Base-by-base conservation (phyloP, 2,329 filamentous ascomycete species). In the Neoscytalidium dimidiatum region DNA sequence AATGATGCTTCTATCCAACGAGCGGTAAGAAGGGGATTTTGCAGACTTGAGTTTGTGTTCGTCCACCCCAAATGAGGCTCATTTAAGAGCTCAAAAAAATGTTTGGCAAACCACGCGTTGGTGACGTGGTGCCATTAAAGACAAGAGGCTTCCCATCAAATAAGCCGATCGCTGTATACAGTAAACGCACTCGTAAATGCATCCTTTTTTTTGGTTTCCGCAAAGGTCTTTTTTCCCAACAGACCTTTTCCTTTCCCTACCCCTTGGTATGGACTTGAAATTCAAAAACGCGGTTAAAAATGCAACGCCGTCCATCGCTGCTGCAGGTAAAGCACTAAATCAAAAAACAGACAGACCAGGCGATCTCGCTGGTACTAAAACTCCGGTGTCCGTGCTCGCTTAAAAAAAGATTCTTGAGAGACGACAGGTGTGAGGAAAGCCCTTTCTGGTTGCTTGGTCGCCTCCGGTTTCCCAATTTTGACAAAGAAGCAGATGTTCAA, bases 401-500 rank as follows among this genome's bases (percentile, higher is more conserved):
- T 60, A 60, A 60, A 60, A 60, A 58, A 29, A 31, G 26, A 14
- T n/a, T 9, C 17, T 26, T 8, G 4, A n/a, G 19, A 31, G 23
- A 44, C 31, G 52, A 57, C 52, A 29, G 26, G 7, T 41, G 38
- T 41, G 19, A 23, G 52, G 21, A 43, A 57, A 29, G 33, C n/a
- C n/a, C 14, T 60, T 60, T 44, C 26, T 11, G 14, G 23, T 23
- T 23, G 43, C 43, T 46, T 46, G 56, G 26, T 46, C 31, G 35
- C 44, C 26, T 62, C 31, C 44, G 33, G n/a, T n/a, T n/a, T 26
- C 52, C 31, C 60, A 62, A 62, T 62, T 51, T 62, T n/a, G 60
- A 52, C 46, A 51, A 29, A 52, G 35, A 62, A 60, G 56, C 28
- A 60, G 38, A 46, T 44, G 52, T 38, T 29, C 56, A 46, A 46